Evolutionary conservation across 148 eudicot species (phyloP).

Genomic region (Chenopodium album): DNA sequence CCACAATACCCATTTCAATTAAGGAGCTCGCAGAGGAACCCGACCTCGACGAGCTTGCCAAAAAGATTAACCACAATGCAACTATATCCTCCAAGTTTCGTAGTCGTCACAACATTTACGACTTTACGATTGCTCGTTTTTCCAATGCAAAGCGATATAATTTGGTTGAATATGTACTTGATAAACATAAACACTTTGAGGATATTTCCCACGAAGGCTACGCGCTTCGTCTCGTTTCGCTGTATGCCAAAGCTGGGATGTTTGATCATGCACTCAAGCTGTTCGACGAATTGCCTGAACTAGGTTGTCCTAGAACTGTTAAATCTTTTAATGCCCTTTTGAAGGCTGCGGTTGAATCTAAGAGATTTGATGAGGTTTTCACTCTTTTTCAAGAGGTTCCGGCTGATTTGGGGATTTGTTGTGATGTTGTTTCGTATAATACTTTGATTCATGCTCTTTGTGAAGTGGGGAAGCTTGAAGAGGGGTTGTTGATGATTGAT

Average conservation of each 20-base stretch:
- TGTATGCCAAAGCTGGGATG: slow-evolving; percentile 29
- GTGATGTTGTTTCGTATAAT: slow-evolving; percentile 20
- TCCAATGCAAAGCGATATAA: slow-evolving; percentile 8
- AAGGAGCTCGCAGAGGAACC: neutral
- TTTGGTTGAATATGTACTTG: slow-evolving; percentile 17
- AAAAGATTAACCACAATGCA: slow-evolving; percentile 10
- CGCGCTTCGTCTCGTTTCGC: neutral
- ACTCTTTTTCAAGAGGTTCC: slow-evolving; percentile 10
- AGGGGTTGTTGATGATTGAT: slow-evolving; percentile 12
- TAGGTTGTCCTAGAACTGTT: slow-evolving; percentile 8
- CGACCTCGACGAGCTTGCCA: slow-evolving; percentile 11
- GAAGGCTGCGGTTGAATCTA: slow-evolving; percentile 16
- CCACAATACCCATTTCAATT: neutral
- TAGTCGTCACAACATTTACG: slow-evolving; percentile 7
- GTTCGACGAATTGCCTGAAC: slow-evolving; percentile 32
- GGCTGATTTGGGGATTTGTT: neutral
- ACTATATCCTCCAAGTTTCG: neutral
- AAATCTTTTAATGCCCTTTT: slow-evolving; percentile 21
- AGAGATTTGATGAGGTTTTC: slow-evolving; percentile 12
- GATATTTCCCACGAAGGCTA: slow-evolving; percentile 21
- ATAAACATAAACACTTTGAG: slow-evolving; percentile 8
- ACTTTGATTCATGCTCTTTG: slow-evolving; percentile 17
- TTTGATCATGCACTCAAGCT: slow-evolving; percentile 26
- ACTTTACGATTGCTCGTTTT: slow-evolving; percentile 12
- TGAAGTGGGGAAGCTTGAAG: slow-evolving; percentile 13